Evolutionary conservation across 768 basidiomycete genomes (phyloP).

Genomic region (Russula dissimulans): DNA sequence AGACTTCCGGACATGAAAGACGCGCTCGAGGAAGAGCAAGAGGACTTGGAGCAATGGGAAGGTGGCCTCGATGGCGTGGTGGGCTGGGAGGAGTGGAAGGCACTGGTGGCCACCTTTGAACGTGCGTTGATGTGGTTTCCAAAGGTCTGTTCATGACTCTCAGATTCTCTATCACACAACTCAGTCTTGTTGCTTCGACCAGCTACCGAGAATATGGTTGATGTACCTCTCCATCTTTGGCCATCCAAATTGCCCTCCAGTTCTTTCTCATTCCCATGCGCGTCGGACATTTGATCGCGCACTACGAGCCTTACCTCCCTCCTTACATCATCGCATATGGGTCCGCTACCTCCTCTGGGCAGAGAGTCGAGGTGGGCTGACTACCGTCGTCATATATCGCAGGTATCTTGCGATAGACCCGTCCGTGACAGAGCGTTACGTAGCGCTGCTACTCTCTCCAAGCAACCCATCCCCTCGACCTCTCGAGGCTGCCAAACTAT

Average conservation of each 20-base stretch:
- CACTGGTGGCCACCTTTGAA: conserved; percentile 81
- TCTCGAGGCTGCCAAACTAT: conserved; percentile 86
- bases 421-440: conserved; percentile 71
- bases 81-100: conserved; percentile 96
- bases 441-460: conserved; percentile 53
- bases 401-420: conserved; percentile 82
- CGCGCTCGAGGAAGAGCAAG: conserved; percentile 75
- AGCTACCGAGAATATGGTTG: conserved; percentile 93
- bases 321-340: conserved; percentile 89
- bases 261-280: conserved; percentile 82
- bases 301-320: conserved; percentile 85
- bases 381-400: conserved; percentile 74
- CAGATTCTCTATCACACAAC: neutral
- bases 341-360: conserved; percentile 89
- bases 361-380: conserved; percentile 69
- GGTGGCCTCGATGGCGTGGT: conserved; percentile 77
- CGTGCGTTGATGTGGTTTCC: conserved; percentile 93
- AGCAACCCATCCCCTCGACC: conserved; percentile 60
- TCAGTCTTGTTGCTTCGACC: neutral
- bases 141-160: conserved; percentile 43
- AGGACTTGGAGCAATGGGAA: conserved; percentile 78
- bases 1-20: conserved; percentile 89
- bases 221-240: conserved; percentile 86
- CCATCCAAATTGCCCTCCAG: conserved; percentile 81
- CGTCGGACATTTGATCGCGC: conserved; percentile 92